Conservation (phyloP, 345 rosid species). For the Zanthoxylum bungeanum region DNA sequence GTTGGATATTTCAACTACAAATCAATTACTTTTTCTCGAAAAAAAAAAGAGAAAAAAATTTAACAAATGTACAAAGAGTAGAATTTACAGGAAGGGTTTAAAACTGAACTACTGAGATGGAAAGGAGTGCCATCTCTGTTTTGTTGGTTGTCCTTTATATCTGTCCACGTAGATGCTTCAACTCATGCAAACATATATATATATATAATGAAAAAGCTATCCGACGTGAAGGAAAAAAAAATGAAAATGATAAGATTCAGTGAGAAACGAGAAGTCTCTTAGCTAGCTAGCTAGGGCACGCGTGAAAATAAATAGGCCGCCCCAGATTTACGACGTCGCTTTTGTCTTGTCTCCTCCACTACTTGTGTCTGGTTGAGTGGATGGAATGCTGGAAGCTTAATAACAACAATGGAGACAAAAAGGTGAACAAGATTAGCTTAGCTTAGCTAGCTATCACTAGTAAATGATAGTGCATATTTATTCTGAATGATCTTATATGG, state of each 20-base stretch:
- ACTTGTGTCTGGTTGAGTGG: slow-evolving; percentile 22
- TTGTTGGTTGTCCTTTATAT: slow-evolving; percentile 19
- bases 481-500: neutral
- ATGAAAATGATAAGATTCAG: slow-evolving; percentile 24
- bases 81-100: slow-evolving; percentile 3
- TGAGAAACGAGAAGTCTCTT: slow-evolving; percentile 18
- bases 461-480: slow-evolving; percentile 1
- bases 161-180: slow-evolving; percentile 7
- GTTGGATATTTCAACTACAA: neutral
- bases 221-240: neutral
- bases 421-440: neutral
- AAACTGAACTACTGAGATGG: slow-evolving; percentile 14
- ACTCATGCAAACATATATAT: neutral
- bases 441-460: neutral
- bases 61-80: neutral
- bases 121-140: slow-evolving; percentile 25
- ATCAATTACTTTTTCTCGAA: neutral
- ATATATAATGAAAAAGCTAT: neutral
- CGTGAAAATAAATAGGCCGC: slow-evolving; percentile 45
- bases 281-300: slow-evolving; percentile 25
- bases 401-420: slow-evolving; percentile 13
- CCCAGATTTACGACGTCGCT: slow-evolving; percentile 21
- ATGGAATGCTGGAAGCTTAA: neutral
- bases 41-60: neutral
- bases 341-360: slow-evolving; percentile 27